These are phyloP conservation scores for Millerozyma miso DNA, from an alignment of 805 yeast species.

Conservation along the genomic window DNA sequence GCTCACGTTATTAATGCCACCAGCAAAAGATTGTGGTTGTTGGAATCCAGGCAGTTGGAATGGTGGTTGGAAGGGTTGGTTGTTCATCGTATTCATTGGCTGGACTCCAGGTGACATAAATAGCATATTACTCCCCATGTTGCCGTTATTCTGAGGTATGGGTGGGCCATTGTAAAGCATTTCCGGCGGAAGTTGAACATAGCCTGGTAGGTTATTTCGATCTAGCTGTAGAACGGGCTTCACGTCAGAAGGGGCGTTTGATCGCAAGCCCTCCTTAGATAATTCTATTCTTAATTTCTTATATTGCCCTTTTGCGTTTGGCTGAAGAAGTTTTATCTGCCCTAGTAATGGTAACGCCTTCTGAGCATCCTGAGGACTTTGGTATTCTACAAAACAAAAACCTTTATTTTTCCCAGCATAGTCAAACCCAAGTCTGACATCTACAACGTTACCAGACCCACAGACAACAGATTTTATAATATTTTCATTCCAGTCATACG, in stretches of 20 bases:
- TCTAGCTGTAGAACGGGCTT: conserved; percentile 43
- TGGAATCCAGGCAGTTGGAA: conserved; percentile 2
- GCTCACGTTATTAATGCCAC: conserved; percentile 1
- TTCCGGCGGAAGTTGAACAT: conserved; percentile 55
- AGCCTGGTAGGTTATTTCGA: conserved; percentile 48
- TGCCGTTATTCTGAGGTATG: conserved; percentile 6
- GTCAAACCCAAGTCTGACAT: conserved; percentile 60
- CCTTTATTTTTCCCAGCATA: conserved; percentile 59
- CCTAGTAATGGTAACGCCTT: conserved; percentile 42
- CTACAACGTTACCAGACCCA: conserved; percentile 69
- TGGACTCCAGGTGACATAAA: conserved; percentile 1
- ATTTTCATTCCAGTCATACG: conserved; percentile 68
- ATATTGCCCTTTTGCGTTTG: conserved; percentile 31
- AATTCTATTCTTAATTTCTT: conserved; percentile 54
- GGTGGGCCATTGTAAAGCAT: conserved; percentile 21
- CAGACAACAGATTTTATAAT: conserved; percentile 59
- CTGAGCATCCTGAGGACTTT: conserved; percentile 47
- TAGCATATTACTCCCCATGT: not conserved
- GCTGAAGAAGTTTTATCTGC: conserved; percentile 36
- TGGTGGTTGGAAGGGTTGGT: conserved; percentile 1
- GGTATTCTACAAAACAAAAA: conserved; percentile 63
- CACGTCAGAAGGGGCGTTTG: conserved; percentile 26
- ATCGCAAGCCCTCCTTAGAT: conserved; percentile 56
- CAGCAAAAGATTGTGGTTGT: not conserved
- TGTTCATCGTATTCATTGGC: not conserved